Percentiles rank a stretch among this genome's conserved stretches.
phyloP scores from a whole-genome alignment of 371 early-diverging fungal species.

The Apophysomyces elegans region DNA sequence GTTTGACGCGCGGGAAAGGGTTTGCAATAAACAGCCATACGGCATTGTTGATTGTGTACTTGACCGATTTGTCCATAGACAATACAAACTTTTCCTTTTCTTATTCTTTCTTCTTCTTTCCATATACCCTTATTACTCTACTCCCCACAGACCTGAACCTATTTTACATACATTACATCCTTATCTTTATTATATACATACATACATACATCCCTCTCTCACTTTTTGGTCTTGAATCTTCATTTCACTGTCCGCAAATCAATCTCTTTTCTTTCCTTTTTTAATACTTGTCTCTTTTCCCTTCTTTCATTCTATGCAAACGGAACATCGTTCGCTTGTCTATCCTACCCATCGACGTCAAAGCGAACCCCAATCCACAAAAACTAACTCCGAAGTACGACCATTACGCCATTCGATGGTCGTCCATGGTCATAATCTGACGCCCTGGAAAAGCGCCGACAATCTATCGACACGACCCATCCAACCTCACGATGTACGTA shows the following conservation, averaged over 20 bases:
- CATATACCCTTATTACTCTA: neutral
- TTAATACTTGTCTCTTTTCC: neutral
- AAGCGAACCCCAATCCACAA: constrained; percentile 20
- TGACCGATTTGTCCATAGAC: constrained; percentile 9
- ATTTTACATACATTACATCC: no score
- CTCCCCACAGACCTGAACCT: neutral
- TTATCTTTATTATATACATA: neutral
- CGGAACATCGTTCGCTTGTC: constrained; percentile 21
- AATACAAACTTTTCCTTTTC: constrained; percentile 5
- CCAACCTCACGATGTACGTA: neutral
- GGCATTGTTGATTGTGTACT: constrained; percentile 11
- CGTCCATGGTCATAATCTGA: constrained; percentile 18
- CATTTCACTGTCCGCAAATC: constrained; percentile 9
- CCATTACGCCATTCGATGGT: constrained; percentile 18
- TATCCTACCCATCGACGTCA: constrained; percentile 22
- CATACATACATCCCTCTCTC: constrained; percentile 9
- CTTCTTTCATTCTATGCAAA: constrained; percentile 12
- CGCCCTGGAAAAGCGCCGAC: constrained; percentile 36
- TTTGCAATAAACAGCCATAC: neutral
- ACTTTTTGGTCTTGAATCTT: neutral
- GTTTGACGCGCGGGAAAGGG: constrained; percentile 8
- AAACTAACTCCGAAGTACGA: constrained; percentile 18
- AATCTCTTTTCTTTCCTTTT: neutral
- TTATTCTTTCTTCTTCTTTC: constrained; percentile 10
- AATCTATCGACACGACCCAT: constrained; percentile 20